phyloP scores from a whole-genome alignment of 768 basidiomycete species.

The Leccinum broughii region DNA sequence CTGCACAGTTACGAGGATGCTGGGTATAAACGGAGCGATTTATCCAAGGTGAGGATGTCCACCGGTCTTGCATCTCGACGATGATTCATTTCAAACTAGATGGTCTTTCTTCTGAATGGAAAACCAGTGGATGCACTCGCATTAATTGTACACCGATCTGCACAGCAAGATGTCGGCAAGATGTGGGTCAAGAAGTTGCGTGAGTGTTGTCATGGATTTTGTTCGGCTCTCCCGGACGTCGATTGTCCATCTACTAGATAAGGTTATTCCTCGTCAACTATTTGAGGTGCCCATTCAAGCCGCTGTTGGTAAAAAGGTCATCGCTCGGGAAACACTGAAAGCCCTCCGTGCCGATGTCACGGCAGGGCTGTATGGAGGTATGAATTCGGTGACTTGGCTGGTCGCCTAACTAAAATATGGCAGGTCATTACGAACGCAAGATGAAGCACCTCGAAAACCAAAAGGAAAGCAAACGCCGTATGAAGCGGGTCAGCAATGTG shows the following conservation, averaged over 20 bases:
- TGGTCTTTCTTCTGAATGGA: slow-evolving; percentile 86
- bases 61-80: background rate
- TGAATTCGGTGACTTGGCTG: background rate
- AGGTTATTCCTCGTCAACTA: slow-evolving; percentile 88
- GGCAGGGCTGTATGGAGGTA: slow-evolving; percentile 89
- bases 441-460: slow-evolving; percentile 87
- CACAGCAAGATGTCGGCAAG: slow-evolving; percentile 70
- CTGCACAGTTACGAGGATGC: slow-evolving; percentile 85
- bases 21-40: slow-evolving; percentile 78
- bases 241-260: slow-evolving; percentile 55
- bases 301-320: slow-evolving; percentile 79
- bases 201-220: slow-evolving; percentile 39
- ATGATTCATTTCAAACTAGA: slow-evolving; percentile 44
- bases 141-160: slow-evolving; percentile 83
- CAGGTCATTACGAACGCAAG: slow-evolving; percentile 91
- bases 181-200: slow-evolving; percentile 92
- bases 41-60: slow-evolving; percentile 67
- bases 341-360: slow-evolving; percentile 91
- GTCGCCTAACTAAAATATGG: background rate
- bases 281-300: slow-evolving; percentile 98
- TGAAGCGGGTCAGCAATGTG: slow-evolving; percentile 88
- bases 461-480: slow-evolving; percentile 86
- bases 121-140: slow-evolving; percentile 93
- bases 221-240: background rate
- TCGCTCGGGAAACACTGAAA: slow-evolving; percentile 86